phyloP scores from a whole-genome alignment of 305 asterid genomes.

The Fraxinus dipetala region DNA sequence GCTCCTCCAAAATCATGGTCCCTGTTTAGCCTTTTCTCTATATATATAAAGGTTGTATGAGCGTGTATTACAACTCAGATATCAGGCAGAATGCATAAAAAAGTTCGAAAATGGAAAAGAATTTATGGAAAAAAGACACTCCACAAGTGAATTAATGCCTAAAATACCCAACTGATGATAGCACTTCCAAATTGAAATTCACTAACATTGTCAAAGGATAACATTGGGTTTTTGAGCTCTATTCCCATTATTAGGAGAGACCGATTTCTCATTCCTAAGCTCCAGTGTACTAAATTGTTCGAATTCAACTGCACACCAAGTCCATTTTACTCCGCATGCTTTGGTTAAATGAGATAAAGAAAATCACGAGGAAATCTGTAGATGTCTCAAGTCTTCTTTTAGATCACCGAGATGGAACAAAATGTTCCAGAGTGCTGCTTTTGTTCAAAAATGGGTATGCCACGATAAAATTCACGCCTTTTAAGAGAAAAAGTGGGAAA shows the following conservation, averaged over 20 bases:
- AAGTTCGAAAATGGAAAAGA: background rate
- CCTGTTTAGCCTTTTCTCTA: too few relatives aligned
- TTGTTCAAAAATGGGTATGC: background rate
- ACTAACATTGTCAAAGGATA: background rate
- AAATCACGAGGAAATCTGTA: background rate
- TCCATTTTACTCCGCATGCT: background rate
- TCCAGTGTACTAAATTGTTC: too few relatives aligned
- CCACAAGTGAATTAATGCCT: background rate
- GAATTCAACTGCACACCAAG: background rate
- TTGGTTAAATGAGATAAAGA: too few relatives aligned
- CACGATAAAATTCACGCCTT: background rate
- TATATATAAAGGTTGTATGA: background rate
- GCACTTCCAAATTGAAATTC: background rate
- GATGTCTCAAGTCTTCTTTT: background rate
- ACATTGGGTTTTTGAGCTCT: background rate
- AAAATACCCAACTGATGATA: background rate
- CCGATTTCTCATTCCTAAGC: background rate
- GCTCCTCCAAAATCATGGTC: too few relatives aligned
- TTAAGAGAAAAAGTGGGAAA: too few relatives aligned
- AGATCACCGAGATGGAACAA: background rate
- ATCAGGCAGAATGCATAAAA: background rate
- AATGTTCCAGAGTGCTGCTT: background rate
- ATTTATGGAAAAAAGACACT: background rate
- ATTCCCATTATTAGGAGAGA: background rate
- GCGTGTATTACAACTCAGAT: background rate